Percentiles rank a stretch among this genome's conserved stretches.
These are phyloP conservation scores for Alternaria sp. DNA, from an alignment of 2,329 filamentous ascomycete genomes.

Conservation along the genomic window DNA sequence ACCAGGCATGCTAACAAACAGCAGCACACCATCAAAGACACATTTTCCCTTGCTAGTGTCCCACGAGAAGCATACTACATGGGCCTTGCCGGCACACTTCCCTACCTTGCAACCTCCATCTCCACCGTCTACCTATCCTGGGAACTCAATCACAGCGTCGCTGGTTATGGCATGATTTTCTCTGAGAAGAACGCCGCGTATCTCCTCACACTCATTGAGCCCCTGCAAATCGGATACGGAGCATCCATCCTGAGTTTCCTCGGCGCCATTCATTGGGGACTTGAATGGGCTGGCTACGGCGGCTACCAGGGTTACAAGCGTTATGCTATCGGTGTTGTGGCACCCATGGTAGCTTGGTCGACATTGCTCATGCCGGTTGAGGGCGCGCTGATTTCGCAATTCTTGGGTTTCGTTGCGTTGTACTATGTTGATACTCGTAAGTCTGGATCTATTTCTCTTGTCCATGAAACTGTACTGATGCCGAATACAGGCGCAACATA, in stretches of 20 bases:
- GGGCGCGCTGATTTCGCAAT: constrained; percentile 85
- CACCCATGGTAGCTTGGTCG: constrained; percentile 86
- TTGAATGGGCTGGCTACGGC: constrained; percentile 80
- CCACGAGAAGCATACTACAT: constrained; percentile 59
- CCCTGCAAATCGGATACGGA: constrained; percentile 88
- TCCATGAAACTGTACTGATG: neutral
- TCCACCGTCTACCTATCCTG: constrained; percentile 84
- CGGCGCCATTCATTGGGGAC: constrained; percentile 91
- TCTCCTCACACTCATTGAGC: constrained; percentile 78
- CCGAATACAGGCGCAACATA: constrained; percentile 64
- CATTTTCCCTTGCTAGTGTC: constrained; percentile 57
- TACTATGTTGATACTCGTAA: constrained; percentile 78
- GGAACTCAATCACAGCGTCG: constrained; percentile 76
- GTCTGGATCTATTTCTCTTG: neutral
- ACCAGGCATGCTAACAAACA: neutral
- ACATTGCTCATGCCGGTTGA: constrained; percentile 85
- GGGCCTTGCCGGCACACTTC: constrained; percentile 60
- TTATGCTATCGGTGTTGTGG: constrained; percentile 82
- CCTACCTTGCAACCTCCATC: constrained; percentile 82
- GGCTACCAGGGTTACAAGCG: constrained; percentile 75
- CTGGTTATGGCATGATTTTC: constrained; percentile 71
- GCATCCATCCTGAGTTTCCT: constrained; percentile 94
- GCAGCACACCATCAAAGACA: constrained; percentile 58
- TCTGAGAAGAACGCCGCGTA: constrained; percentile 74
- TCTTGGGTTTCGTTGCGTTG: constrained; percentile 81